Evolutionary conservation across 805 yeast species (phyloP), one percentile per base, ranked within the genome.

Genomic region (Yarrowia deformans): DNA sequence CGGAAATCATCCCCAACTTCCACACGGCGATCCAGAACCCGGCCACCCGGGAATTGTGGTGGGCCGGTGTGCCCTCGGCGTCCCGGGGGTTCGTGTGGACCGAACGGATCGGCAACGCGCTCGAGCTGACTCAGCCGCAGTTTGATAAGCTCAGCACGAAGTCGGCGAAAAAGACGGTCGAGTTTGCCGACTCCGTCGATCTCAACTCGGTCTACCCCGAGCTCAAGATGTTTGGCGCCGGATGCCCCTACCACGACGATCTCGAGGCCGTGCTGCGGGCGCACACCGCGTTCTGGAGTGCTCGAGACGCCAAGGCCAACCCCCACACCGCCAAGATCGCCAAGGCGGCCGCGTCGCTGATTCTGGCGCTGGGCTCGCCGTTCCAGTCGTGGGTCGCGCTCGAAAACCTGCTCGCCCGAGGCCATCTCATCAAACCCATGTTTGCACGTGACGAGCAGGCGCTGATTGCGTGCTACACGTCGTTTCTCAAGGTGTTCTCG

Each of bases 51-150:
- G 88, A 86, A 70, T 75, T 86, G 40, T 85, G 88, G 85, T 87
- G 90, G 90, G 77, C 88, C 43, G 88, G 88, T 5, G 74, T 87
- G 3, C 87, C 90, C 1, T 43, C 73, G n/a, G 74, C 74, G 23
- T 73, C 81, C 7, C 78, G 93, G 54, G 75, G 79, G 6, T 75
- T 76, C 12, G 79, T 88, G 1, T 89, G 93, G 93, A 74, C 77
- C 70, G 76, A 75, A 55, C 84, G 81, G 70, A 76, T 84, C 42
- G 84, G 83, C 1, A 79, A 79, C 69, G 87, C 87, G 72, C 80
- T 83, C 45, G 79, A 80, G 70, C 80, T 83, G 29, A 79, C 89
- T 63, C 77, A 80, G 19, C 75, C 78, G 55, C 81, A 83, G 67
- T 77, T 81, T 54, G 83, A 85, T 13, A 73, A 80, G 37, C 75